Evolutionary conservation across 176 grass and related monocot species (phyloP).

Genomic region (Pontederia paniculata): DNA sequence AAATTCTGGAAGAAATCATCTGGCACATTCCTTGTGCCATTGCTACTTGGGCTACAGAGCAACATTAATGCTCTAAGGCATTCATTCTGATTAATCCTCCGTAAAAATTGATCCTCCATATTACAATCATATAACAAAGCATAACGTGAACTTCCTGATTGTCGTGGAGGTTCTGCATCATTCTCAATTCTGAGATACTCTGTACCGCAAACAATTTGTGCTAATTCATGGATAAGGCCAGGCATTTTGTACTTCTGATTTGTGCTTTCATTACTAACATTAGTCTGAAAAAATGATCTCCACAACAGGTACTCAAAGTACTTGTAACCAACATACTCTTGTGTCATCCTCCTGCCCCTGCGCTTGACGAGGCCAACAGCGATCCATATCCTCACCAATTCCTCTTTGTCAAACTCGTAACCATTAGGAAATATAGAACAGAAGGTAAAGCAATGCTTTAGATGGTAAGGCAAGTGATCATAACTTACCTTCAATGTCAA

Average conservation of each 20-base stretch:
- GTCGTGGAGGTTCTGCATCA: neutral
- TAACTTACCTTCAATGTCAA: conserved; percentile 23
- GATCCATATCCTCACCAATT: conserved; percentile 31
- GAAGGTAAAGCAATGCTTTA: conserved; percentile 29
- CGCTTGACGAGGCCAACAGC: conserved; percentile 15
- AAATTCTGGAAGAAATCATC: conserved; percentile 10
- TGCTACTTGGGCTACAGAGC: neutral
- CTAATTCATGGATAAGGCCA: conserved; percentile 30
- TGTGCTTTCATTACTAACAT: neutral
- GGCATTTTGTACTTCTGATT: conserved; percentile 19
- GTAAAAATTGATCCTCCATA: neutral
- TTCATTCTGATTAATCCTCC: conserved; percentile 11
- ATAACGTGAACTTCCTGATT: conserved; percentile 13
- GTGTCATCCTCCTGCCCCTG: conserved; percentile 1
- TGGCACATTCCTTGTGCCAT: neutral
- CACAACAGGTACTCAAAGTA: conserved; percentile 20
- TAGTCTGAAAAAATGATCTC: conserved; percentile 25
- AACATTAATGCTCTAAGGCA: conserved; percentile 17
- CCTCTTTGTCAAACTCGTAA: conserved; percentile 25
- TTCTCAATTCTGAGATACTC: conserved; percentile 20
- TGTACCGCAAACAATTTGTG: conserved; percentile 15
- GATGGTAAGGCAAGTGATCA: conserved; percentile 23
- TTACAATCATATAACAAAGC: conserved; percentile 10
- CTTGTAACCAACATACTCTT: conserved; percentile 22
- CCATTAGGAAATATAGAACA: conserved; percentile 32